A percentile compares a stretch with the other conserved stretches of the same genome.
These are phyloP conservation scores for Globisporangium recalcitrans DNA, from an alignment of 352 stramenopile genomes.

Conservation along the genomic window DNA sequence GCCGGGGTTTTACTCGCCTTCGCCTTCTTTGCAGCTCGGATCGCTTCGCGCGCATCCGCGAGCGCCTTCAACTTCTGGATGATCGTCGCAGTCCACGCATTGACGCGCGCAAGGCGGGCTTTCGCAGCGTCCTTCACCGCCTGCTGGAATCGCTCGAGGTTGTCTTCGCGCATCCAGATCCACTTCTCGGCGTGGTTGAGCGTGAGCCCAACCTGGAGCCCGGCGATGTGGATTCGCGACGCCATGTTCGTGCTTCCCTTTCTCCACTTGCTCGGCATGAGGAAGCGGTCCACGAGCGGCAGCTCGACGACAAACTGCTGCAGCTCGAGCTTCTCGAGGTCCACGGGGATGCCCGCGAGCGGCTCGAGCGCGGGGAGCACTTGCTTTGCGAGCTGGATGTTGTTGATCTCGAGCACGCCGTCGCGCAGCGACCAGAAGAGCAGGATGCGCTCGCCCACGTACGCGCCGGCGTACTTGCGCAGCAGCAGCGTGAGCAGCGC, in stretches of 20 bases:
- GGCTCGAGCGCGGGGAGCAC: constrained; percentile 53
- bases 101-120: constrained; percentile 38
- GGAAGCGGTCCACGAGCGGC: constrained; percentile 38
- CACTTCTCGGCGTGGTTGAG: constrained; percentile 71
- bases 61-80: constrained; percentile 66
- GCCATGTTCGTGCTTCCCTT: constrained; percentile 23
- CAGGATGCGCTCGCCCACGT: constrained; percentile 50
- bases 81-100: constrained; percentile 54
- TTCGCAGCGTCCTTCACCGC: constrained; percentile 50
- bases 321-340: constrained; percentile 58
- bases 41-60: constrained; percentile 23
- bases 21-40: constrained; percentile 30
- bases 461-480: constrained; percentile 33
- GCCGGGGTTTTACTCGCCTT: constrained; percentile 3
- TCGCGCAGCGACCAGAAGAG: constrained; percentile 61
- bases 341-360: constrained; percentile 51
- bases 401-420: constrained; percentile 52
- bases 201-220: constrained; percentile 45
- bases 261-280: constrained; percentile 16
- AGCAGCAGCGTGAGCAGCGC: constrained; percentile 50
- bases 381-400: constrained; percentile 39
- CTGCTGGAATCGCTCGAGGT: constrained; percentile 46
- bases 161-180: constrained; percentile 68
- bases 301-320: constrained; percentile 46
- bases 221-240: constrained; percentile 49